These are phyloP conservation scores for Lipomyces japonicus DNA, from an alignment of 805 yeast species.

Conservation along the genomic window DNA sequence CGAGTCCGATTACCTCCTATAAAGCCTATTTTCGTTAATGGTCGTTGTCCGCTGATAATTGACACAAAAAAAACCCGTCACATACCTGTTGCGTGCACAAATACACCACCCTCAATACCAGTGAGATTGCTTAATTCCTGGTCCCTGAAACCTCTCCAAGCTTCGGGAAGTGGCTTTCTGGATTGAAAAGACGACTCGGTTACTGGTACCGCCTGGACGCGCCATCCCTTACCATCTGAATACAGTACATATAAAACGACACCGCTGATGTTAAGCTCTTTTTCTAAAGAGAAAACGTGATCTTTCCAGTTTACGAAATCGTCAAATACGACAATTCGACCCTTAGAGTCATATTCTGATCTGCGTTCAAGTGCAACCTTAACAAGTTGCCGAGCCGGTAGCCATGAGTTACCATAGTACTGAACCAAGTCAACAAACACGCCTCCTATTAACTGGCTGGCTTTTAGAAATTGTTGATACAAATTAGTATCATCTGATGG, in stretches of 20 bases:
- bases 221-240: conserved; percentile 66
- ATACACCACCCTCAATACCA: conserved; percentile 84
- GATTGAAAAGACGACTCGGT: conserved; percentile 72
- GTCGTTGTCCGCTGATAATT: neutral
- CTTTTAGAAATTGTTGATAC: conserved; percentile 63
- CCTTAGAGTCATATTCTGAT: conserved; percentile 57
- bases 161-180: conserved; percentile 82
- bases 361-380: conserved; percentile 64
- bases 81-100: conserved; percentile 66
- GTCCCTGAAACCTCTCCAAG: conserved; percentile 95
- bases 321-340: conserved; percentile 69
- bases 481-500: conserved; percentile 57
- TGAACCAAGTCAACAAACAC: conserved; percentile 66
- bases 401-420: conserved; percentile 79
- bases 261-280: conserved; percentile 41
- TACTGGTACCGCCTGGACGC: conserved; percentile 91
- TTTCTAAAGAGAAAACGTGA: conserved; percentile 73
- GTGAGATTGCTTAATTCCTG: conserved; percentile 66
- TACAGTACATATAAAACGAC: conserved; percentile 70
- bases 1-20: conserved; percentile 87
- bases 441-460: conserved; percentile 77
- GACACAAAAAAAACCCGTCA: neutral
- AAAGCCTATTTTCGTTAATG: conserved; percentile 62
- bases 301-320: conserved; percentile 93
- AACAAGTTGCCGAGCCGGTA: conserved; percentile 82